Conservation (phyloP, 345 rosid species). For the Melaleuca quinquenervia region DNA sequence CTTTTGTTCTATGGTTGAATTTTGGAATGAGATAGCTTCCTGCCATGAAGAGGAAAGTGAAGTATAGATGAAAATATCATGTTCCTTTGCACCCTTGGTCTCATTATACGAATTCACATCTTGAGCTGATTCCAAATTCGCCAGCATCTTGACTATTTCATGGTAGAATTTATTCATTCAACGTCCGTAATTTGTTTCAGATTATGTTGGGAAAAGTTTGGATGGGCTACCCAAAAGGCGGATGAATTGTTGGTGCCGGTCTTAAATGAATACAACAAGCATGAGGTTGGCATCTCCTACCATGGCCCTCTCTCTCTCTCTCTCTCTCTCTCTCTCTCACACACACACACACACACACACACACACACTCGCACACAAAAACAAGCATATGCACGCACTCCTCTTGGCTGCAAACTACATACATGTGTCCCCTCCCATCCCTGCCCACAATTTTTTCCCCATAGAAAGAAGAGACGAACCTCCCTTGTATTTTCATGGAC, state of each 20-base stretch:
- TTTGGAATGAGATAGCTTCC: background rate
- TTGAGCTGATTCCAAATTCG: background rate
- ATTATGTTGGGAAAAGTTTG: conserved; percentile 93
- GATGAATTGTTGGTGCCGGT: conserved; percentile 82
- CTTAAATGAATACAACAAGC: conserved; percentile 81
- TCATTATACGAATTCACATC: background rate
- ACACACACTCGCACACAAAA: background rate
- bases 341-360: background rate
- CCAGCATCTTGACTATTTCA: background rate
- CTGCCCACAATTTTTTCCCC: background rate
- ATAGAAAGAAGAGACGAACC: background rate
- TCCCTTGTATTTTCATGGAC: background rate
- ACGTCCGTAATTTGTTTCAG: conserved; percentile 20
- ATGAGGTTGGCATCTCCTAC: conserved; percentile 39
- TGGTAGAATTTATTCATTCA: background rate
- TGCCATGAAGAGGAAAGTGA: background rate
- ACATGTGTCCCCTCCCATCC: background rate
- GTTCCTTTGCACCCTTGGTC: background rate
- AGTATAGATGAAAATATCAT: background rate
- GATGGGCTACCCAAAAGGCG: conserved; percentile 72
- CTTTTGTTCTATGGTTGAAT: background rate
- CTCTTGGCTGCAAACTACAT: background rate
- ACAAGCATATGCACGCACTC: background rate
- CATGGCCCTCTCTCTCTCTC: background rate
- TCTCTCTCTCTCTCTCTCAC: background rate